Percentiles rank a stretch among this genome's conserved stretches.
Evolutionary conservation across 306 rosid species (phyloP).

Genomic region (Trifolium pratense): DNA sequence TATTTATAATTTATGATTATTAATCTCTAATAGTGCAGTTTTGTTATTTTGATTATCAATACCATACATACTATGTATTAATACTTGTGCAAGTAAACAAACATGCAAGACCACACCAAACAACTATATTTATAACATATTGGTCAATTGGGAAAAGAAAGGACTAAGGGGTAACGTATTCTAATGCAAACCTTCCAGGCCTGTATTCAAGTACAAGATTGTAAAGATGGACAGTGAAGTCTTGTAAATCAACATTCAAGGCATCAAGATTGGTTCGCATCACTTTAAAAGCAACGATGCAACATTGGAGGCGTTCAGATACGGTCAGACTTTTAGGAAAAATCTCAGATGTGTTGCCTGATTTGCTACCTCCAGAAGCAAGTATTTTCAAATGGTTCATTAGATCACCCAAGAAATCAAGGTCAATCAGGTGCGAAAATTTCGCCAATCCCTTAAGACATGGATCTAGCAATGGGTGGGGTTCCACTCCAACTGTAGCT

Average conservation of each 20-base stretch:
- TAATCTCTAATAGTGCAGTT: neutral
- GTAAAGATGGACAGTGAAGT: slow-evolving; percentile 88
- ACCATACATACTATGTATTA: slow-evolving; percentile 1
- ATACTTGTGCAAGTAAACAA: slow-evolving; percentile 15
- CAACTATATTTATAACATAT: slow-evolving; percentile 14
- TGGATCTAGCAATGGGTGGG: slow-evolving; percentile 81
- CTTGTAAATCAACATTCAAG: slow-evolving; percentile 90
- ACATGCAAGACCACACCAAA: slow-evolving; percentile 12
- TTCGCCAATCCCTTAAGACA: slow-evolving; percentile 93
- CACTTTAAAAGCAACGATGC: slow-evolving; percentile 94
- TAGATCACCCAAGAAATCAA: slow-evolving; percentile 90
- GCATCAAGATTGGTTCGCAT: slow-evolving; percentile 95
- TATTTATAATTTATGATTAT: neutral
- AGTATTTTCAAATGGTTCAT: slow-evolving; percentile 77
- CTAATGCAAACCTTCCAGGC: slow-evolving; percentile 84
- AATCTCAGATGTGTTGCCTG: slow-evolving; percentile 51
- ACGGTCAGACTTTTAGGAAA: slow-evolving; percentile 62
- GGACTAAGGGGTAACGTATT: slow-evolving; percentile 7
- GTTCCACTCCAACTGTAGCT: slow-evolving; percentile 49
- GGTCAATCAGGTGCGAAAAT: slow-evolving; percentile 83
- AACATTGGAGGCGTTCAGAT: slow-evolving; percentile 90
- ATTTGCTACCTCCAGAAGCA: slow-evolving; percentile 63
- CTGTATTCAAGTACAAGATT: slow-evolving; percentile 85
- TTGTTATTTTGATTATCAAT: slow-evolving; percentile 1
- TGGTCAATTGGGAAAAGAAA: slow-evolving; percentile 19